These are phyloP conservation scores for Phytophthora colocasiae DNA, from an alignment of 352 stramenopile species.

Conservation along the genomic window DNA sequence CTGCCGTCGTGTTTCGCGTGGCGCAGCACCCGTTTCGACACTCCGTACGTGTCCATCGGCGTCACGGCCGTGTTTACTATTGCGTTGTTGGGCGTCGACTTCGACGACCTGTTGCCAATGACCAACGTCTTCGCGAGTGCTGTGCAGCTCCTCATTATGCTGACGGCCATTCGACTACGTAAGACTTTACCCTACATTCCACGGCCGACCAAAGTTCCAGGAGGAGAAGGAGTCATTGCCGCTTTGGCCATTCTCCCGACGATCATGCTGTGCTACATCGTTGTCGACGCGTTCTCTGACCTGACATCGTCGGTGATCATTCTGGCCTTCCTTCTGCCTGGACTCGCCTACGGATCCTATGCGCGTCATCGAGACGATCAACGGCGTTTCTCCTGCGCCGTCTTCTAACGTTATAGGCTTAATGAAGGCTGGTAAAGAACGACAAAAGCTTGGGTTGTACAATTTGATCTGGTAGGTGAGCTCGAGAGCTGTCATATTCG, in stretches of 20 bases:
- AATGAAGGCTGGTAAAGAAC: no score
- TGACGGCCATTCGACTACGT: constrained; percentile 89
- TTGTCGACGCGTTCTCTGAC: constrained; percentile 38
- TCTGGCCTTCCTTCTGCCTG: constrained; percentile 45
- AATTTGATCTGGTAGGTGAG: not conserved
- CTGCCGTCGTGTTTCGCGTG: constrained; percentile 82
- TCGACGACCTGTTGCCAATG: constrained; percentile 79
- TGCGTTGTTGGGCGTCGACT: constrained; percentile 47
- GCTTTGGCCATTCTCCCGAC: constrained; percentile 32
- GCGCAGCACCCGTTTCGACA: constrained; percentile 43
- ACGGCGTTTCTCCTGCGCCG: not conserved
- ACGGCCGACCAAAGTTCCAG: constrained; percentile 55
- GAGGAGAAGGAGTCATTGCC: constrained; percentile 29
- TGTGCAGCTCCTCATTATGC: constrained; percentile 88
- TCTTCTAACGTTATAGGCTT: no score
- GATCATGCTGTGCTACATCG: constrained; percentile 44
- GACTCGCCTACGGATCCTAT: constrained; percentile 43
- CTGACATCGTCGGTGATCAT: constrained; percentile 42
- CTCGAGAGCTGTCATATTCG: not conserved
- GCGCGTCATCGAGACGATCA: constrained; percentile 16
- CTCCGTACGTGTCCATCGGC: constrained; percentile 52
- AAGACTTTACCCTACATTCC: constrained; percentile 67
- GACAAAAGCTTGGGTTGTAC: not conserved
- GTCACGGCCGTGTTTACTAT: constrained; percentile 46
- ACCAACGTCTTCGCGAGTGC: constrained; percentile 91